Evolutionary conservation across 495 filamentous ascomycete species (phyloP).

Genomic region (Penicillium soppii): DNA sequence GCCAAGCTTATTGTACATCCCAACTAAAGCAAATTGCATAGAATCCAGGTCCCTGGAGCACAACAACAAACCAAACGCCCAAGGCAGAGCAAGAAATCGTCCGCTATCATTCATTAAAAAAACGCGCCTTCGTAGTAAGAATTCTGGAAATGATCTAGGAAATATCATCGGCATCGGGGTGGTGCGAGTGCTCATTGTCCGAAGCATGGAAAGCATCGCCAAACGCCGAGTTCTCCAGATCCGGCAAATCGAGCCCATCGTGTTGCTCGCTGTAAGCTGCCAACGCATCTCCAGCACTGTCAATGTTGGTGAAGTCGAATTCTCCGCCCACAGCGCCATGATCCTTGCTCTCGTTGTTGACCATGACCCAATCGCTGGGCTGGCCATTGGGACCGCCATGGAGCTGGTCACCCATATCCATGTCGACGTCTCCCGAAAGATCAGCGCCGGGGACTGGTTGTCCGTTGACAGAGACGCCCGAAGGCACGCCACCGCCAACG

Average conservation of each 20-base stretch:
- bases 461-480: slow-evolving; percentile 22
- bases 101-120: slow-evolving; percentile 14
- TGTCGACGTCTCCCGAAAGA: slow-evolving; percentile 36
- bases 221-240: slow-evolving; percentile 60
- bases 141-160: slow-evolving; percentile 17
- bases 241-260: slow-evolving; percentile 49
- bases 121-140: slow-evolving; percentile 12
- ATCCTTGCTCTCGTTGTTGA: slow-evolving; percentile 47
- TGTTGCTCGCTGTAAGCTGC: slow-evolving; percentile 57
- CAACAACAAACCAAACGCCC: slow-evolving; percentile 15
- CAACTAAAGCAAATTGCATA: slow-evolving; percentile 5
- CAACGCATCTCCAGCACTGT: slow-evolving; percentile 62
- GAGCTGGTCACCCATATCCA: slow-evolving; percentile 41
- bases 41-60: slow-evolving; percentile 1
- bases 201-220: slow-evolving; percentile 63
- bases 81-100: not conserved
- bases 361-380: slow-evolving; percentile 61
- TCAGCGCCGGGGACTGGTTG: slow-evolving; percentile 18
- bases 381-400: slow-evolving; percentile 33
- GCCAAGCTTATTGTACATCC: slow-evolving; percentile 6
- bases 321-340: slow-evolving; percentile 26
- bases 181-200: slow-evolving; percentile 48
- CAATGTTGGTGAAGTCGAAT: slow-evolving; percentile 59
- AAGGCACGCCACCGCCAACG: slow-evolving; percentile 36
- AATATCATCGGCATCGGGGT: slow-evolving; percentile 47